Percentiles rank a stretch among this genome's conserved stretches.
phyloP scores from a whole-genome alignment of 1,139 yeast species.

The Saccharomyces pastorianus region DNA sequence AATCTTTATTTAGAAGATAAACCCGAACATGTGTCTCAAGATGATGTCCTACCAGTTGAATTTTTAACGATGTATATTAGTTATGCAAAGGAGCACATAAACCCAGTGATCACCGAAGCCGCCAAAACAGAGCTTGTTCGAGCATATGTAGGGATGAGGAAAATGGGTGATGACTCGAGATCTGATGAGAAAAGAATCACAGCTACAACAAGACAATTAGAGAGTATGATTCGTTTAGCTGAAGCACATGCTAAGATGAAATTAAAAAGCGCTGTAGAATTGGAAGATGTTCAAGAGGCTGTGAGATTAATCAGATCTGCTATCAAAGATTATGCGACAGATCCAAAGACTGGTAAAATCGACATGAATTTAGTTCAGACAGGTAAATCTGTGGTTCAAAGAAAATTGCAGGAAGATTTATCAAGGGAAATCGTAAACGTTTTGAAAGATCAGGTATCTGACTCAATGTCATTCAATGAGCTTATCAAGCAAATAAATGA shows the following conservation, averaged over 20 bases:
- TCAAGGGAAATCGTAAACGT: slow-evolving; percentile 49
- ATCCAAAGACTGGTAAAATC: slow-evolving; percentile 90
- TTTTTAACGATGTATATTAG: slow-evolving; percentile 81
- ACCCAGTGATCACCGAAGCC: slow-evolving; percentile 68
- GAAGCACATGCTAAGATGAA: slow-evolving; percentile 99
- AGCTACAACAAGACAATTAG: slow-evolving; percentile 95
- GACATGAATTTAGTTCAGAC: slow-evolving; percentile 97
- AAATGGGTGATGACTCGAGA: slow-evolving; percentile 84
- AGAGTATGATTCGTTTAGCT: slow-evolving; percentile 85
- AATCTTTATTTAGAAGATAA: slow-evolving; percentile 84
- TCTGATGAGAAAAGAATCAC: slow-evolving; percentile 86
- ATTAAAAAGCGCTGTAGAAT: slow-evolving; percentile 58
- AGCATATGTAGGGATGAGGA: slow-evolving; percentile 88
- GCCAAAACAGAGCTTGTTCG: slow-evolving; percentile 85
- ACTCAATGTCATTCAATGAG: slow-evolving; percentile 51
- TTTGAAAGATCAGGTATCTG: slow-evolving; percentile 33
- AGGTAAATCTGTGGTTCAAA: slow-evolving; percentile 84
- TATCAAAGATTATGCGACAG: slow-evolving; percentile 95
- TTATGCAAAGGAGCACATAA: slow-evolving; percentile 75
- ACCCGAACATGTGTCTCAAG: slow-evolving; percentile 59
- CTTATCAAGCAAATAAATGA: slow-evolving; percentile 60
- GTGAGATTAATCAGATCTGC: slow-evolving; percentile 89
- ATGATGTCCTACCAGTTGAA: slow-evolving; percentile 74
- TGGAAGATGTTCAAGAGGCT: slow-evolving; percentile 86
- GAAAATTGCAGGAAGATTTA: slow-evolving; percentile 70